A percentile compares a stretch with the other conserved stretches of the same genome.
Evolutionary conservation across 441 rosid genomes (phyloP).

Genomic region (Raphanus hybrid): DNA sequence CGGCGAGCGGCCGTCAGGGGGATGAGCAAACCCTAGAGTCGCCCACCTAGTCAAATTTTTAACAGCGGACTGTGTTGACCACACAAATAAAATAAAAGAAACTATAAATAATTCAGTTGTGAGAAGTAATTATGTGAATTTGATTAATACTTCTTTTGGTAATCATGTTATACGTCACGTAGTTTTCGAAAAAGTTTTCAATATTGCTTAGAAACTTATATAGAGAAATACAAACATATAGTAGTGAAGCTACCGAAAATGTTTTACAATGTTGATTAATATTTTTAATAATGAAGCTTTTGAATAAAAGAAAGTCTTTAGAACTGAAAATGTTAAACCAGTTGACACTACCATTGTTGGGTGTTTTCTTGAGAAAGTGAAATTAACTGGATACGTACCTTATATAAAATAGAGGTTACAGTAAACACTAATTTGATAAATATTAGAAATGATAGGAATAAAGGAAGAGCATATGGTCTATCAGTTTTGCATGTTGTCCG

Average conservation of each 20-base stretch:
- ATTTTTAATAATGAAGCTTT: too few relatives aligned
- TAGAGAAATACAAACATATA: too few relatives aligned
- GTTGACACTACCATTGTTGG: not conserved
- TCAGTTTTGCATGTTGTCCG: slow-evolving; percentile 44
- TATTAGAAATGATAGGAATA: slow-evolving; percentile 21
- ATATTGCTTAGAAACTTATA: too few relatives aligned
- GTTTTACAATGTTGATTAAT: too few relatives aligned
- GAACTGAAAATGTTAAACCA: slow-evolving; percentile 5
- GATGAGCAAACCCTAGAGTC: too few relatives aligned
- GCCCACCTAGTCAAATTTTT: too few relatives aligned
- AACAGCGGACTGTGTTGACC: too few relatives aligned
- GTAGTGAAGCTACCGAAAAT: too few relatives aligned
- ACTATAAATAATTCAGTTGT: not conserved
- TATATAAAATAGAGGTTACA: not conserved
- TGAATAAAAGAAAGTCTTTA: not conserved
- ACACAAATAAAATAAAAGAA: not conserved
- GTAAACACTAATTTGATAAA: slow-evolving; percentile 21
- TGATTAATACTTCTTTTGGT: not conserved
- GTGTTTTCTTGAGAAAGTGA: not conserved
- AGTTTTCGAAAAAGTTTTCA: too few relatives aligned
- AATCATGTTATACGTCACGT: too few relatives aligned
- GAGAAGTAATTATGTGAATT: not conserved
- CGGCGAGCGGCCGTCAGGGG: too few relatives aligned
- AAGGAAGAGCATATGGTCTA: slow-evolving; percentile 47
- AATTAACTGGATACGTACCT: not conserved